Evolutionary conservation across 2,329 filamentous ascomycete species (phyloP).

Genomic region (Leptographium wingfieldii): DNA sequence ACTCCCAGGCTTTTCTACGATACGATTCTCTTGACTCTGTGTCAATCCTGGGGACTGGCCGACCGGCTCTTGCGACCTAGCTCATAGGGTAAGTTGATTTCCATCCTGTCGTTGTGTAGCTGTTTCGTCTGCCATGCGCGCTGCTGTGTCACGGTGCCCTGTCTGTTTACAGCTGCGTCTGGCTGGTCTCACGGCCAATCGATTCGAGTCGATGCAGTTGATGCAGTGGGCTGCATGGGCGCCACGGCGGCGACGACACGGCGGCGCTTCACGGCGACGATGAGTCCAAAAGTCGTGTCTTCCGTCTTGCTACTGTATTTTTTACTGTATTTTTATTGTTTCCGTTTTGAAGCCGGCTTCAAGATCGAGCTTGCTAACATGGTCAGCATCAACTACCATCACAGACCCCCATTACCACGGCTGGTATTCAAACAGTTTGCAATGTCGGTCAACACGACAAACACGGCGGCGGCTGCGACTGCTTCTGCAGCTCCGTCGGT

Average conservation of each 20-base stretch:
- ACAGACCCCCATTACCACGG: constrained; percentile 15
- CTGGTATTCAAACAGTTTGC: constrained; percentile 16
- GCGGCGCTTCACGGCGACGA: background rate
- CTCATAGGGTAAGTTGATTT: constrained; percentile 4
- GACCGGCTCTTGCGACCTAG: constrained; percentile 1
- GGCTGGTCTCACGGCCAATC: background rate
- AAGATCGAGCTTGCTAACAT: constrained; percentile 15
- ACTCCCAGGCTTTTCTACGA: background rate
- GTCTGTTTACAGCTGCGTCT: background rate
- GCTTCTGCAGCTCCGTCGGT: background rate
- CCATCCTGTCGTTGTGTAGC: background rate
- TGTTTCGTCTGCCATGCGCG: background rate
- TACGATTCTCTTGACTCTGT: background rate
- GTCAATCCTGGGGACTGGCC: background rate
- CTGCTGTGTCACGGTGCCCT: background rate
- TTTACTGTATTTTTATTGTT: background rate
- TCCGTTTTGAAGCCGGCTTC: background rate
- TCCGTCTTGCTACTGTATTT: background rate
- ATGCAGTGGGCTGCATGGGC: background rate
- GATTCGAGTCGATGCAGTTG: background rate
- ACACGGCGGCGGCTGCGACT: constrained; percentile 8
- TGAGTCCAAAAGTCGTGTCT: background rate
- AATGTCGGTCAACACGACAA: constrained; percentile 18
- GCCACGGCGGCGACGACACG: background rate
- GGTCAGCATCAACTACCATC: constrained; percentile 6